Percentiles rank a stretch among this genome's conserved stretches.
Evolutionary conservation across 2,329 filamentous ascomycete species (phyloP).

Genomic region (Sclerotinia subarctica): DNA sequence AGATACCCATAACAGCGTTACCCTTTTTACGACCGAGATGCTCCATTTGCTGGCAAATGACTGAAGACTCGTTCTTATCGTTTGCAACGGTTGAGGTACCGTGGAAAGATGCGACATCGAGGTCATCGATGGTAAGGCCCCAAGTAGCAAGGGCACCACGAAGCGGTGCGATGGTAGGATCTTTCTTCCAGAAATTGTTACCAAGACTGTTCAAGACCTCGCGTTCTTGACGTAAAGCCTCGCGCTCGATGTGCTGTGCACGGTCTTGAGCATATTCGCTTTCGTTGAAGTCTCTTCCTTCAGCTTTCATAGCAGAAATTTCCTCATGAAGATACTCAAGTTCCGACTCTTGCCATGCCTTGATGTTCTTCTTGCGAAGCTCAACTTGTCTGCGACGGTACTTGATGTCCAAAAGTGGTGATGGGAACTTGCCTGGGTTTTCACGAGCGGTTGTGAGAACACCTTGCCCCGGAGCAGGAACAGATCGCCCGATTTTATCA

Average conservation of each 20-base stretch:
- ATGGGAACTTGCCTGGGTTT: constrained; percentile 86
- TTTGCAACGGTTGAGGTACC: constrained; percentile 98
- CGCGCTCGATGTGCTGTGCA: constrained; percentile 78
- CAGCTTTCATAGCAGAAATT: constrained; percentile 82
- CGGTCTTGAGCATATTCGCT: constrained; percentile 84
- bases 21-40: constrained; percentile 96
- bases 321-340: constrained; percentile 91
- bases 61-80: constrained; percentile 98
- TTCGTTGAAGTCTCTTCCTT: constrained; percentile 73
- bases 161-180: constrained; percentile 87
- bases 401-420: constrained; percentile 93
- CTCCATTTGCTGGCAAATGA: constrained; percentile 92
- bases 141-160: constrained; percentile 95
- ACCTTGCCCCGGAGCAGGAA: constrained; percentile 94
- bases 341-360: constrained; percentile 94
- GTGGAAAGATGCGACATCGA: constrained; percentile 96
- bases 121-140: constrained; percentile 95
- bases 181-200: constrained; percentile 99
- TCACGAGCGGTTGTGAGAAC: constrained; percentile 94
- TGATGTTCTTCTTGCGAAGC: constrained; percentile 88
- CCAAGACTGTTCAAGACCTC: constrained; percentile 89
- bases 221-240: constrained; percentile 87
- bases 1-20: constrained; percentile 92
- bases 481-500: constrained; percentile 97
- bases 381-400: constrained; percentile 95